Evolutionary conservation across 1,284 basidiomycete genomes (phyloP).

Genomic region (Tremellales sp.): DNA sequence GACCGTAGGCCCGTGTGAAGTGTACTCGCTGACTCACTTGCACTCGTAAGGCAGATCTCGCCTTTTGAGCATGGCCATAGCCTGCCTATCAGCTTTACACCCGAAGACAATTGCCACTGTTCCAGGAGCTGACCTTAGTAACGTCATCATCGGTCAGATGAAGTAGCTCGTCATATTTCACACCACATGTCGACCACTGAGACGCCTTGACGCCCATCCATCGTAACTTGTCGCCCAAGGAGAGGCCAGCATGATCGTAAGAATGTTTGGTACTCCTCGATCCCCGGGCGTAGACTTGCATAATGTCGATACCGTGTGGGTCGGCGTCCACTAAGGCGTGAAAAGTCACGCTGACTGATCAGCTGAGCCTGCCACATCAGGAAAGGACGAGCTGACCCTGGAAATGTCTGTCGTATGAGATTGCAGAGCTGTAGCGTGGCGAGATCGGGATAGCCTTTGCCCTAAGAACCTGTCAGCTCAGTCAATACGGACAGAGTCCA

Average conservation of each 20-base stretch:
- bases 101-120: background rate
- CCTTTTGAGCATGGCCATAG: constrained; percentile 59
- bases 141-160: constrained; percentile 68
- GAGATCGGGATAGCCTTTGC: constrained; percentile 90
- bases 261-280: constrained; percentile 34
- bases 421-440: constrained; percentile 77
- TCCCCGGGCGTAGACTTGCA: constrained; percentile 66
- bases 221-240: constrained; percentile 62
- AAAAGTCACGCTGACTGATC: constrained; percentile 54
- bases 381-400: constrained; percentile 49
- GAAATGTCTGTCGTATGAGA: constrained; percentile 63
- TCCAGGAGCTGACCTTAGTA: constrained; percentile 49
- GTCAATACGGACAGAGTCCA: constrained; percentile 41
- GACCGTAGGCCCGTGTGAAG: background rate
- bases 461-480: constrained; percentile 55
- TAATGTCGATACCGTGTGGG: constrained; percentile 82
- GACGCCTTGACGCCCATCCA: constrained; percentile 75
- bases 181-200: constrained; percentile 62
- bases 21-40: constrained; percentile 63
- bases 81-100: constrained; percentile 51
- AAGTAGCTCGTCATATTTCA: constrained; percentile 61
- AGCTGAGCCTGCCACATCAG: constrained; percentile 1
- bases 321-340: constrained; percentile 82
- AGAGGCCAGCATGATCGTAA: constrained; percentile 51
- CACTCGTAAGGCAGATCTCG: constrained; percentile 60